Conservation (phyloP, 257 asterid species). For the Cordia subcordata region DNA sequence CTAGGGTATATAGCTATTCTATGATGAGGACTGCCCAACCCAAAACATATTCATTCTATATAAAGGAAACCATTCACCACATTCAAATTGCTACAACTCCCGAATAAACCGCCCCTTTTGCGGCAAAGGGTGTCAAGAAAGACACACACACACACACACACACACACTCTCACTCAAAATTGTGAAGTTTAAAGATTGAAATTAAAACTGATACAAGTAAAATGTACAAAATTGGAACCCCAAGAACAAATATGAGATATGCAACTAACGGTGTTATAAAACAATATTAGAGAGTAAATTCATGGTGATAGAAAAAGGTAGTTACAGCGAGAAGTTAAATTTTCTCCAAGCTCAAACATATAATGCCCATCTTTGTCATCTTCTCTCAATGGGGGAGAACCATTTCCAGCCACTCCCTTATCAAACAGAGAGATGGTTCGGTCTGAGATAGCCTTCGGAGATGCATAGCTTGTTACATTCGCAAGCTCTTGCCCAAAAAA, state of each 20-base stretch:
- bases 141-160: no score
- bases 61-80: no score
- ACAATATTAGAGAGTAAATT: constrained; percentile 17
- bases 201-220: no score
- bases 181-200: background rate
- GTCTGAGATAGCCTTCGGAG: constrained; percentile 52
- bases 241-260: background rate
- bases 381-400: constrained; percentile 87
- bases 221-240: no score
- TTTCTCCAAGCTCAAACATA: constrained; percentile 92
- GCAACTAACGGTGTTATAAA: background rate
- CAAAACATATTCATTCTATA: no score
- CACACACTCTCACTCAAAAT: no score
- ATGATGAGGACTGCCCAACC: no score
- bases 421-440: constrained; percentile 49
- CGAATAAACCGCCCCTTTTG: no score
- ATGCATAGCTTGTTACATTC: constrained; percentile 70
- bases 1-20: no score
- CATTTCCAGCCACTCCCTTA: constrained; percentile 66
- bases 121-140: no score
- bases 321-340: constrained; percentile 96
- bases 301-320: constrained; percentile 42
- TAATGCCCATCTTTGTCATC: constrained; percentile 99
- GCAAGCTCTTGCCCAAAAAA: constrained; percentile 87
- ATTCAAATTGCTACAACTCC: no score